Base-by-base conservation (phyloP, 441 rosid species). In the Hypseocharis bilobata region DNA sequence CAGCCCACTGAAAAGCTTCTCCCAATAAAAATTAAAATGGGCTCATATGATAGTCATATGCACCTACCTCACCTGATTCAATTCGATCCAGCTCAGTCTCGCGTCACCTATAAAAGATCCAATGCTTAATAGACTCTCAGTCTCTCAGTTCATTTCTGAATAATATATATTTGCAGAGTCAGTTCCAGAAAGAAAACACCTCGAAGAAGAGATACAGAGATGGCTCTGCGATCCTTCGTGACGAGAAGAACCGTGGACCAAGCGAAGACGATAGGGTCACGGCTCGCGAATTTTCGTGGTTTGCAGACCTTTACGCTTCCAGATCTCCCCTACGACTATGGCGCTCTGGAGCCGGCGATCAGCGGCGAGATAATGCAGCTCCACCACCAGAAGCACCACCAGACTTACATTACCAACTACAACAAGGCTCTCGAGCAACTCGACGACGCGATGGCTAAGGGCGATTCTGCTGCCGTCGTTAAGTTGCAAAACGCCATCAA, bases 301-400 rank as follows among this genome's bases (percentile, higher is more conserved):
- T 52, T 93, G 6, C 83, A 84, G 80, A 88, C 96, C 6, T 73
- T 85, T 73, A 71, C 96, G 45, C 95, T 93, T 54, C 96, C 96
- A 28, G 99, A 93, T 76, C 96, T 91, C 11, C 74, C 92, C 0
- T 91, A 93, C 72, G 99, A 87, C 60, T 93, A 93, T 30, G 80
- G 86, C 20, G 92, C 90, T 1, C 79, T 93, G 79, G 93, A 93
- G 80, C 99, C 99, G 63, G 89, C 70, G 28, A 82, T 86, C 60
- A 80, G 86, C 72, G 97, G 85, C 34, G 97, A 91, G 80, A 93
- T 93, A 45, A 93, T 93, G 97, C 83, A 86, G 80, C 72, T 93
- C 36, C 99, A 93, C 65, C 97, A 93, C 86, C 90, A 87, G 81
- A 93, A 93, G 80, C 98, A 93, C 65, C 98, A 90, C 70, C 95